These are phyloP conservation scores for Spinellus fusiger DNA, from an alignment of 192 early-diverging fungal genomes.

Conservation along the genomic window DNA sequence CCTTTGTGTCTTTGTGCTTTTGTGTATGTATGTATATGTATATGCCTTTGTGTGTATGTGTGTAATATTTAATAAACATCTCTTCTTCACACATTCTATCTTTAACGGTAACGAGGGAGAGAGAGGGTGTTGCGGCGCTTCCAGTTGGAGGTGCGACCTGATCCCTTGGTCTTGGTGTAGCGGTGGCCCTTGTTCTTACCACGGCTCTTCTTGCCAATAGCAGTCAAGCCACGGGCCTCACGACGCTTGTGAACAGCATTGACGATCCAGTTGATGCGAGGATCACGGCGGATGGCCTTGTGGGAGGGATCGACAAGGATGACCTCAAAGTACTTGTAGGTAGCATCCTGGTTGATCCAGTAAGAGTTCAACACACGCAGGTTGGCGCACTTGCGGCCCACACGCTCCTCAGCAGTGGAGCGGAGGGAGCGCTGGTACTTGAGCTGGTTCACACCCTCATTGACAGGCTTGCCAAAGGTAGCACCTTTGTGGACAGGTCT, in stretches of 20 bases:
- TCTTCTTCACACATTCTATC: no score
- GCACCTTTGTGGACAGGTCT: slow-evolving; percentile 94
- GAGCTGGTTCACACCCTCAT: slow-evolving; percentile 97
- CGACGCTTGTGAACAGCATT: slow-evolving; percentile 97
- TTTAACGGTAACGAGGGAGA: slow-evolving; percentile 90
- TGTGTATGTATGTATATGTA: no score
- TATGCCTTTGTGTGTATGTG: no score
- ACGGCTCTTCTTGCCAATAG: slow-evolving; percentile 95
- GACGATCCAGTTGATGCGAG: slow-evolving; percentile 99
- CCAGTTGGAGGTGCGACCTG: slow-evolving; percentile 91
- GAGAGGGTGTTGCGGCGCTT: slow-evolving; percentile 93
- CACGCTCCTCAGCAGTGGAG: slow-evolving; percentile 94
- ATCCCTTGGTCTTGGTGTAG: slow-evolving; percentile 96
- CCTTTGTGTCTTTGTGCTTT: no score
- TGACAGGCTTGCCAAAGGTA: slow-evolving; percentile 95
- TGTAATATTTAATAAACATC: no score
- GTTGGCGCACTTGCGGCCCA: slow-evolving; percentile 93
- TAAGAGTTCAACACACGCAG: slow-evolving; percentile 98
- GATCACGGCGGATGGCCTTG: slow-evolving; percentile 97
- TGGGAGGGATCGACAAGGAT: slow-evolving; percentile 96
- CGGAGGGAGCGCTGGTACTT: slow-evolving; percentile 96
- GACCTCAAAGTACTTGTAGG: slow-evolving; percentile 99
- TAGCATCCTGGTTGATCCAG: slow-evolving; percentile 99
- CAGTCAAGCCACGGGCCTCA: slow-evolving; percentile 94
- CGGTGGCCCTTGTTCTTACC: slow-evolving; percentile 95